These are phyloP conservation scores for Scopulariopsis brevicaulis DNA, from an alignment of 2,329 filamentous ascomycete species.

Conservation along the genomic window DNA sequence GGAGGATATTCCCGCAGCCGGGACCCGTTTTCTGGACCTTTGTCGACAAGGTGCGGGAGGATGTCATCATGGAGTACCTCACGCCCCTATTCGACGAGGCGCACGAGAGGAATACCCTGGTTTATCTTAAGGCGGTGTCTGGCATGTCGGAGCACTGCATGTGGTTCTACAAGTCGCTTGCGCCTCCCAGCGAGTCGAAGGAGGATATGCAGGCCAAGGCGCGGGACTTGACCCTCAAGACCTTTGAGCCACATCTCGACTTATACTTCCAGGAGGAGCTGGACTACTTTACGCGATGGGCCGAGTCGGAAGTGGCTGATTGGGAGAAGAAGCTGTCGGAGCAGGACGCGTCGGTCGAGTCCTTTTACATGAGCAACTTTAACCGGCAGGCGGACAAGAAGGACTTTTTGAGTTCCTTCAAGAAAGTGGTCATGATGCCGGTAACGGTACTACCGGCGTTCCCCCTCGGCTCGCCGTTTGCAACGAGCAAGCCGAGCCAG, in stretches of 20 bases:
- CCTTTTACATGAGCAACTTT: conserved; percentile 91
- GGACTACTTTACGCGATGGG: conserved; percentile 68
- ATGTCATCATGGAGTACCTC: conserved; percentile 77
- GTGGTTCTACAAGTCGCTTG: conserved; percentile 62
- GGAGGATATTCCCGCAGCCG: conserved; percentile 66
- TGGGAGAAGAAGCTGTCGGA: conserved; percentile 93
- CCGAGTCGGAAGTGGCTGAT: conserved; percentile 62
- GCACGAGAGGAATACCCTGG: conserved; percentile 60
- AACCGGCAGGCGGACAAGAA: conserved; percentile 92
- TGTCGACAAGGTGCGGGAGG: conserved; percentile 71
- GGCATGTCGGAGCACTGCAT: conserved; percentile 80
- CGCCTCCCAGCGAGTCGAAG: conserved; percentile 51
- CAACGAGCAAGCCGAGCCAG: conserved; percentile 24
- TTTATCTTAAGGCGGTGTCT: conserved; percentile 77
- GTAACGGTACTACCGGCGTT: conserved; percentile 78
- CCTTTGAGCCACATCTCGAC: conserved; percentile 91
- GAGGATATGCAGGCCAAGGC: conserved; percentile 50
- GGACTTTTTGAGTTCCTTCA: conserved; percentile 93
- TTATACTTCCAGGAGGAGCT: conserved; percentile 87
- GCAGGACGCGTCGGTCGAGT: conserved; percentile 82
- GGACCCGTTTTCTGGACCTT: conserved; percentile 65
- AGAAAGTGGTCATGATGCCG: conserved; percentile 98
- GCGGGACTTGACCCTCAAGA: conserved; percentile 54
- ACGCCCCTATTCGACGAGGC: conserved; percentile 80
- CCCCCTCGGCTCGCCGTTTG: conserved; percentile 46